A percentile compares a stretch with the other conserved stretches of the same genome.
phyloP scores from a whole-genome alignment of 306 rosid species.

The Betula pendula region DNA sequence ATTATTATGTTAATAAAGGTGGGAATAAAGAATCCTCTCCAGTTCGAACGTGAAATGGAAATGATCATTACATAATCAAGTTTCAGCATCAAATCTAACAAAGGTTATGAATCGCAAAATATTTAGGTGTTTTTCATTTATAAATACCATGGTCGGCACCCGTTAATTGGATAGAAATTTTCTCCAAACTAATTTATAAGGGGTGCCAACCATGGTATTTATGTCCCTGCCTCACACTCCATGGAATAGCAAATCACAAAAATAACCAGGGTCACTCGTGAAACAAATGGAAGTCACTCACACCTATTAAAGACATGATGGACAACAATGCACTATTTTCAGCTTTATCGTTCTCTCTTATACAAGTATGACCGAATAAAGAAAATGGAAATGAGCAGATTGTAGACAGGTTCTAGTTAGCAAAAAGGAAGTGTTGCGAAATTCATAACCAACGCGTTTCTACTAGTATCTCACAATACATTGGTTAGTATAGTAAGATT shows the following conservation, averaged over 20 bases:
- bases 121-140: neutral
- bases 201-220: too few relatives aligned
- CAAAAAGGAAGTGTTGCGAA: neutral
- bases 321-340: neutral
- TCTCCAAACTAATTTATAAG: too few relatives aligned
- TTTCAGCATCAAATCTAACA: too few relatives aligned
- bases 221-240: neutral
- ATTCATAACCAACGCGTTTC: neutral
- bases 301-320: neutral
- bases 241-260: neutral
- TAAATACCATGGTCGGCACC: neutral
- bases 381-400: neutral
- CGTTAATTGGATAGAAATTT: too few relatives aligned
- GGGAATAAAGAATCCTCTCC: too few relatives aligned
- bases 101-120: too few relatives aligned
- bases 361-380: neutral
- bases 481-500: neutral
- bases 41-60: too few relatives aligned
- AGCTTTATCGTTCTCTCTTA: neutral
- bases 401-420: neutral
- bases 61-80: too few relatives aligned
- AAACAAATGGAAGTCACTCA: conserved; percentile 1
- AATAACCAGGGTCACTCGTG: neutral
- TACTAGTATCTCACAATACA: neutral
- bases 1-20: too few relatives aligned